These are phyloP conservation scores for Brassica nigra DNA, from an alignment of 345 rosid species.

Conservation along the genomic window DNA sequence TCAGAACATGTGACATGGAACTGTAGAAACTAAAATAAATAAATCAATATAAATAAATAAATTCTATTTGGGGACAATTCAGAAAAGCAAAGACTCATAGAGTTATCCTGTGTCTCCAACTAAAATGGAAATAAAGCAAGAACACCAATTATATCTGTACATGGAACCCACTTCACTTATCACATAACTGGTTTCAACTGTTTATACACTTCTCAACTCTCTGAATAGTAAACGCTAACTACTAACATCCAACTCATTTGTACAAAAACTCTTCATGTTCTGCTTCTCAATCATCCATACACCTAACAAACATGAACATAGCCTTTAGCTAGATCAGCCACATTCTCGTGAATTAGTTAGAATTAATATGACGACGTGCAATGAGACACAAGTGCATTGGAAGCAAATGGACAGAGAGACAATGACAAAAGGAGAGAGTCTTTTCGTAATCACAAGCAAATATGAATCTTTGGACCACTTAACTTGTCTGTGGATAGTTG, in stretches of 20 bases:
- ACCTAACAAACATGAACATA: constrained; percentile 15
- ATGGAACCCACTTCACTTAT: constrained; percentile 40
- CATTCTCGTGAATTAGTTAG: neutral
- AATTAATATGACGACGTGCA: constrained; percentile 1
- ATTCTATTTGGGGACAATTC: constrained; percentile 2
- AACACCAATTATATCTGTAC: constrained; percentile 32
- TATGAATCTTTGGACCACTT: constrained; percentile 28
- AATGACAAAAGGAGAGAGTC: constrained; percentile 24
- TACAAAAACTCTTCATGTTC: constrained; percentile 8
- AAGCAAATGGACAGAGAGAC: constrained; percentile 34
- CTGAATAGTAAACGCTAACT: constrained; percentile 29
- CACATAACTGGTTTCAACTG: constrained; percentile 36
- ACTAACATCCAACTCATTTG: constrained; percentile 31
- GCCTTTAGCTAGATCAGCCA: constrained; percentile 23
- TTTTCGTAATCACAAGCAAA: constrained; percentile 20
- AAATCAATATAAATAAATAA: neutral
- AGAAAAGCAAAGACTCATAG: constrained; percentile 23
- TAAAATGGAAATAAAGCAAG: constrained; percentile 35
- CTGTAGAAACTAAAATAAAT: constrained; percentile 4
- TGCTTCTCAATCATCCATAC: constrained; percentile 28
- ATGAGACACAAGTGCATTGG: constrained; percentile 28
- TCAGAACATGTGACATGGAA: constrained; percentile 28
- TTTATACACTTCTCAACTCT: constrained; percentile 35
- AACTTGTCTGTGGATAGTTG: constrained; percentile 37
- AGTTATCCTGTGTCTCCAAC: constrained; percentile 40